Base-by-base conservation (phyloP, 257 asterid species). In the Datura wrightii region DNA sequence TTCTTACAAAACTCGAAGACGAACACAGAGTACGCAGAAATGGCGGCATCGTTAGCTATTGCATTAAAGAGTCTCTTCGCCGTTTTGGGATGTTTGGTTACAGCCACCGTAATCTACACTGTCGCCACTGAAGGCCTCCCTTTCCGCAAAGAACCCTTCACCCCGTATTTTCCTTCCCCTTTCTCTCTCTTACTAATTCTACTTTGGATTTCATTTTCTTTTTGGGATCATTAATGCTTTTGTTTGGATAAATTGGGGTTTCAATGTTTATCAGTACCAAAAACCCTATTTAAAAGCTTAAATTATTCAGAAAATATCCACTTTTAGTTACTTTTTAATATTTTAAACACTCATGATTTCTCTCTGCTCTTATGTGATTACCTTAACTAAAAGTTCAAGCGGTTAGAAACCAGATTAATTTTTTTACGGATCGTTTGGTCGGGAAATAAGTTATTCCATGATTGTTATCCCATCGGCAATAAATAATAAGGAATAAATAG, bases 111-210 rank as follows among this genome's bases (percentile, higher is more conserved):
- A 6, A 86, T 92, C 52, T 94, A 90, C 91, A 93, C 98, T 14
- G 5, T 88, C 83, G 89, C 58, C 83, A 90, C 92, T 46, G 97
- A 94, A 83, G 98, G 99, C 72, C 90, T 85, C 41, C 97, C 97
- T 81, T 93, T 92, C 85, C 96, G 96, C 74, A 92, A 55, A 89
- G 88, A 94, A 81, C 94, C 93, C 72, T 91, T 92, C 37, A 93
- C 98, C 5, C 96, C 98, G 98, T 96, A 85, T 39, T 89, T 10
- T 81, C 5, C 53, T 79, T 24, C 31, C 31, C n/a, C 48, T 82
- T 71, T 55, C 80, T 39, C 36, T 8, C 3, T 44, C 10, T 8
- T 18, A 11, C 19, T 15, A 14, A 24, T 46, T 59, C 18, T 60
- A 55, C 50, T 3, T 6, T 39, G 10, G 10, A 65, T 31, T 83